Evolutionary conservation across 2,329 filamentous ascomycete species (phyloP), one percentile per base, ranked within the genome.

Genomic region (Dactylellina leptospora): DNA sequence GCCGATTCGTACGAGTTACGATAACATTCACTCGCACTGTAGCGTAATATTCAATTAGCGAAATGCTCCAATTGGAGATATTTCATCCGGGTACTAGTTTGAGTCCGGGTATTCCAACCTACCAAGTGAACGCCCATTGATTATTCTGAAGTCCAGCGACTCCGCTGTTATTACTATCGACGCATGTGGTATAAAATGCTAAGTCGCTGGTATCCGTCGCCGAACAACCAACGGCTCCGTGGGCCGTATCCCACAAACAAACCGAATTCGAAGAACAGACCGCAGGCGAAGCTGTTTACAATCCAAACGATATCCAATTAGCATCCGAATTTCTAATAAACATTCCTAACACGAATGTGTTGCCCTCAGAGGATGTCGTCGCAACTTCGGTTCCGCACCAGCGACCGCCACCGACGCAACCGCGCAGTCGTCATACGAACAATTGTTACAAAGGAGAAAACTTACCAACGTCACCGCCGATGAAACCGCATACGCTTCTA

Each of bases 101-200:
- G 4, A 10, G 6, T 47, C 6, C 5, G 13, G 28, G 10, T 8
- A 27, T 9, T 3, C 5, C 23, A n/a, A 53, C 59, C 9, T 64
- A 72, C 68, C 68, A 72, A 54, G 68, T 72, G 27, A 72, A 72
- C 18, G 36, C 68, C 68, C 68, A 72, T 13, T 23, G 44, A 28
- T 64, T 72, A 36, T 47, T 53, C 18, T 48, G 30, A 16, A 64
- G 55, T 18, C 53, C 58, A 4, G 42, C 53, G 27, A 58, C 28
- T 23, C 55, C 23, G 13, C 50, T 40, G 18, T 72, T 64, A 18
- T 48, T 64, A 25, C 45, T 60, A 44, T 72, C 68, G 36, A 72
- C 68, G 11, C 68, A 72, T n/a, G 68, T 64, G 33, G 68, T 72
- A 16, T 59, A 64, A 20, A 72, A 44, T 2, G 68, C 68, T 45